phyloP scores from a whole-genome alignment of 139 green algal genomes.

The Ettlia oleoabundans region DNA sequence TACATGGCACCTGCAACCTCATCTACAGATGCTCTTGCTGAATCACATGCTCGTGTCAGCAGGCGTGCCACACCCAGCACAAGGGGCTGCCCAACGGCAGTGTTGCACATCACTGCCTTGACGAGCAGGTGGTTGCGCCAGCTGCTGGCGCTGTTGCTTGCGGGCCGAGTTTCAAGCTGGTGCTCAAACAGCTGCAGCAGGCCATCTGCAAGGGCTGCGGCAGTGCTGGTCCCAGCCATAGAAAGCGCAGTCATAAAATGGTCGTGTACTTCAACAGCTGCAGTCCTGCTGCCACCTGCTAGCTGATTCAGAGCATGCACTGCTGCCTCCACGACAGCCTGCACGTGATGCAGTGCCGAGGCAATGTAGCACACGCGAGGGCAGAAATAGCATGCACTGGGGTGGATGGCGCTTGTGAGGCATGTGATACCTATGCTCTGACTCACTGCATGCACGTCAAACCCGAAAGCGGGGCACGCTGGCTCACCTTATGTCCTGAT shows the following conservation, averaged over 20 bases:
- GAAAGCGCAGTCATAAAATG: conserved; percentile 24
- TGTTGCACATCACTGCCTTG: conserved; percentile 17
- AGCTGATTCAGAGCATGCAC: no score
- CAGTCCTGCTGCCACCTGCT: no score
- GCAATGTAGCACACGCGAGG: no score
- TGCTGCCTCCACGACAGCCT: no score
- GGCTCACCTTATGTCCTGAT: no score
- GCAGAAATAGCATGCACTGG: no score
- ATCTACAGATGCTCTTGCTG: not conserved
- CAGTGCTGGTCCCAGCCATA: not conserved
- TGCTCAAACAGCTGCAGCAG: not conserved
- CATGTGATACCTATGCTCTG: no score
- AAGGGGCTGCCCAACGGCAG: conserved; percentile 1
- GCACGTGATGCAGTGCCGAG: no score
- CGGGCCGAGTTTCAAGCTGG: not conserved
- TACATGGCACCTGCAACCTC: not conserved
- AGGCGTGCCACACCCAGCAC: conserved; percentile 1
- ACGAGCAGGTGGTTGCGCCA: conserved; percentile 22
- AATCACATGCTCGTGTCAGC: not conserved
- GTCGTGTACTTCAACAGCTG: not conserved
- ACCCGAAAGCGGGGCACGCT: no score
- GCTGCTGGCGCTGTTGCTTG: not conserved
- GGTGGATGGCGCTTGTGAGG: no score
- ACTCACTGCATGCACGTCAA: no score
- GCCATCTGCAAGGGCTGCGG: not conserved